Evolutionary conservation across 305 asterid species (phyloP).

Genomic region (Ruellia speciosa): DNA sequence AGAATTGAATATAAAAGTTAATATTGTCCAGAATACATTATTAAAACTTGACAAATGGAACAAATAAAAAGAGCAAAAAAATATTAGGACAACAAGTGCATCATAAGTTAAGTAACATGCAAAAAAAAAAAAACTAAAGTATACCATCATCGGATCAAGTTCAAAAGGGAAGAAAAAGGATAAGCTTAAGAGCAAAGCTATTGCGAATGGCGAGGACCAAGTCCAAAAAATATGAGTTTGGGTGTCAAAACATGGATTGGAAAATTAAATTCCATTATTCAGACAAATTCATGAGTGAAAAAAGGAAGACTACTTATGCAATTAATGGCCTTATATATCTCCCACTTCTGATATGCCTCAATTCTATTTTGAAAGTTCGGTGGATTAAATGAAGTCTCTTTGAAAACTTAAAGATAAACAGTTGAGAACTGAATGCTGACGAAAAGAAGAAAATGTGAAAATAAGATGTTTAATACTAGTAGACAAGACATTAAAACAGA

Average conservation of each 20-base stretch:
- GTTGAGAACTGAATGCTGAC: not conserved
- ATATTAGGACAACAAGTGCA: slow-evolving; percentile 10
- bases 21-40: slow-evolving; percentile 8
- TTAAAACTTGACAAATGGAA: slow-evolving; percentile 15
- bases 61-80: not conserved
- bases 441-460: not conserved
- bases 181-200: slow-evolving; percentile 10
- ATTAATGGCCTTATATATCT: not conserved
- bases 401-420: not conserved
- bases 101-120: slow-evolving; percentile 1
- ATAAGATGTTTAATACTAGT: not conserved
- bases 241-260: slow-evolving; percentile 13
- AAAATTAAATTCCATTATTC: not conserved
- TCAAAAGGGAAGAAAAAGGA: not conserved
- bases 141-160: not conserved
- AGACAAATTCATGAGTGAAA: no score
- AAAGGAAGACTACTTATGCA: no score
- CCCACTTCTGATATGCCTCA: not conserved
- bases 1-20: slow-evolving; percentile 19
- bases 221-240: not conserved
- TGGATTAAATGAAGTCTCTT: not conserved
- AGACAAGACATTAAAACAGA: not conserved
- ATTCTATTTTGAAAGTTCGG: slow-evolving; percentile 1
- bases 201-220: slow-evolving; percentile 5
- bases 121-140: no score